Conservation (phyloP, 306 rosid species). For the Heteromeles arbutifolia region DNA sequence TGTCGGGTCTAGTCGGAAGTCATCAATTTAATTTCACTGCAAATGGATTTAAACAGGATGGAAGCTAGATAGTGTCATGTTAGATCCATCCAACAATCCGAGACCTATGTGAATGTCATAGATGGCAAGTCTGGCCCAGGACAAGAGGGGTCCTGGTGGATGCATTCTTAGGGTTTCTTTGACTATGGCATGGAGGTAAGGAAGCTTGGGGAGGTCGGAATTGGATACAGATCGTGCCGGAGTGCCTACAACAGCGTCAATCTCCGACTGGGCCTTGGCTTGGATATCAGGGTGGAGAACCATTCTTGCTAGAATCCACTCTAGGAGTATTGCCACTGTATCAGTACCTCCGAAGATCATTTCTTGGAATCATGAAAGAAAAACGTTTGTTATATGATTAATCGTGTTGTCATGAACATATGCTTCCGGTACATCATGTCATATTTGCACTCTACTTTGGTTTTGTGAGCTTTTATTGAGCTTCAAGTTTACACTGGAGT, state of each 20-base stretch:
- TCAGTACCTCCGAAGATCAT: constrained; percentile 89
- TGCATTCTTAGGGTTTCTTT: constrained; percentile 64
- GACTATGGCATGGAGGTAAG: constrained; percentile 56
- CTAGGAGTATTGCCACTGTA: constrained; percentile 71
- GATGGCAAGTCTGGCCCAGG: constrained; percentile 76
- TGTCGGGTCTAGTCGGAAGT: no score
- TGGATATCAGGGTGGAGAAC: constrained; percentile 69
- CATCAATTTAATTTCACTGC: background rate
- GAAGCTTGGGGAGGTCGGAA: constrained; percentile 48
- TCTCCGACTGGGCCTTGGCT: constrained; percentile 46
- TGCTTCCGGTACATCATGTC: background rate
- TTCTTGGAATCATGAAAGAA: constrained; percentile 34
- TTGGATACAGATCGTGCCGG: constrained; percentile 20
- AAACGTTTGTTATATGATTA: background rate
- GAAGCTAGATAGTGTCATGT: background rate
- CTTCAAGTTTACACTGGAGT: background rate
- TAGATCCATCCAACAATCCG: background rate
- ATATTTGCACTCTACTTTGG: background rate
- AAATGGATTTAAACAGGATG: background rate
- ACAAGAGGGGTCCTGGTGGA: constrained; percentile 75
- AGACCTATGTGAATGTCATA: constrained; percentile 45
- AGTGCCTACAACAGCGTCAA: constrained; percentile 22
- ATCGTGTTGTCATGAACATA: background rate
- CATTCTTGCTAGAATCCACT: constrained; percentile 87
- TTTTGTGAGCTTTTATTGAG: background rate